Conservation (phyloP, 1,284 basidiomycete species). For the Rhizopogon parksii region DNA sequence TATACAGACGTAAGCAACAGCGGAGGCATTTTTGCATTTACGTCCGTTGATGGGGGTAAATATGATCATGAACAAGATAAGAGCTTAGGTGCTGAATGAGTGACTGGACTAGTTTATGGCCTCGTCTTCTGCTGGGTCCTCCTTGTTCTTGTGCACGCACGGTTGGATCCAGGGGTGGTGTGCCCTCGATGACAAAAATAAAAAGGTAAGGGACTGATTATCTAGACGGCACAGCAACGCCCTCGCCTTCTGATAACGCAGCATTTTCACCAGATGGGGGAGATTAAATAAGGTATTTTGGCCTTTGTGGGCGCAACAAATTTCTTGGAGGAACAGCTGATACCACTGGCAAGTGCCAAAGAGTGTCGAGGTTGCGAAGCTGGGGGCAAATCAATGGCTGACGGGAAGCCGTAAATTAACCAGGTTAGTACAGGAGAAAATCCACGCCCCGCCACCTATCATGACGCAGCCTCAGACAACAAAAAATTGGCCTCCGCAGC, state of each 20-base stretch:
- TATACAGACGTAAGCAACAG: background rate
- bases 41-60: background rate
- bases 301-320: background rate
- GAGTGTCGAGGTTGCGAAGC: background rate
- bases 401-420: background rate
- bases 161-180: background rate
- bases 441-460: background rate
- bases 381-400: background rate
- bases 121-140: background rate
- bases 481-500: background rate
- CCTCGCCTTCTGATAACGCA: background rate
- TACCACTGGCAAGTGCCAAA: background rate
- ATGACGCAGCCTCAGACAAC: conserved; percentile 3
- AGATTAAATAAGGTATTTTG: background rate
- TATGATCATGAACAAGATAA: background rate
- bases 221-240: background rate
- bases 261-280: background rate
- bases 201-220: background rate
- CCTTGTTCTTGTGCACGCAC: background rate
- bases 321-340: background rate
- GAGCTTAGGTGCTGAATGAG: background rate
- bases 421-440: conserved; percentile 4
- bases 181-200: too few relatives aligned
- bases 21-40: background rate
- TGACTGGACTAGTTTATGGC: background rate